Percentiles rank a stretch among this genome's conserved stretches.
phyloP scores from a whole-genome alignment of 352 stramenopile species.

The Paralagenidium karlingii region DNA sequence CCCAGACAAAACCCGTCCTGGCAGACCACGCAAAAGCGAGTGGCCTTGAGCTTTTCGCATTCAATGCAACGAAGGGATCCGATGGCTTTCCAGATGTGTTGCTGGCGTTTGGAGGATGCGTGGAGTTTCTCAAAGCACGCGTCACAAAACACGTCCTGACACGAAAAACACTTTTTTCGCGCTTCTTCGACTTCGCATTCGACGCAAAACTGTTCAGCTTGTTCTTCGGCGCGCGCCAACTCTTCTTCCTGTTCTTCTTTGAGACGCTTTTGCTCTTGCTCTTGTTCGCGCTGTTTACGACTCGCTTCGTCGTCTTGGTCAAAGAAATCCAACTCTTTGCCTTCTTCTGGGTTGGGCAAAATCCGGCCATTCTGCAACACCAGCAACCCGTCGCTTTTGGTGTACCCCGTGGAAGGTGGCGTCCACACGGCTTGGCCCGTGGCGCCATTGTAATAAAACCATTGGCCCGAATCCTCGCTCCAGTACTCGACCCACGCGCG shows the following conservation, averaged over 20 bases:
- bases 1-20: slow-evolving; percentile 71
- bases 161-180: slow-evolving; percentile 45
- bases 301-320: slow-evolving; percentile 2
- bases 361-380: slow-evolving; percentile 59
- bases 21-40: slow-evolving; percentile 58
- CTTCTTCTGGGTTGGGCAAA: slow-evolving; percentile 28
- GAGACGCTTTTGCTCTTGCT: slow-evolving; percentile 3
- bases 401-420: slow-evolving; percentile 54
- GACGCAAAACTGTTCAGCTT: slow-evolving; percentile 53
- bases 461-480: slow-evolving; percentile 53
- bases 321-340: slow-evolving; percentile 7
- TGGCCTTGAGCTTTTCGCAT: slow-evolving; percentile 78
- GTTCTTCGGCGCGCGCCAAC: slow-evolving; percentile 13
- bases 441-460: slow-evolving; percentile 69
- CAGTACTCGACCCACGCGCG: slow-evolving; percentile 61
- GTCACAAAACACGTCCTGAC: slow-evolving; percentile 70
- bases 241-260: slow-evolving; percentile 9
- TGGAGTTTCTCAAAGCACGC: slow-evolving; percentile 68
- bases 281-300: slow-evolving; percentile 1
- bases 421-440: slow-evolving; percentile 59
- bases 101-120: slow-evolving; percentile 46
- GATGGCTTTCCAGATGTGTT: slow-evolving; percentile 68
- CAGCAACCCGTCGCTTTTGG: slow-evolving; percentile 42
- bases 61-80: slow-evolving; percentile 66
- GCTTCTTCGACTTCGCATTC: slow-evolving; percentile 73